Percentiles rank a stretch among this genome's conserved stretches.
phyloP scores from a whole-genome alignment of 2,329 filamentous ascomycete species.

The Epichloe brachyelytri region DNA sequence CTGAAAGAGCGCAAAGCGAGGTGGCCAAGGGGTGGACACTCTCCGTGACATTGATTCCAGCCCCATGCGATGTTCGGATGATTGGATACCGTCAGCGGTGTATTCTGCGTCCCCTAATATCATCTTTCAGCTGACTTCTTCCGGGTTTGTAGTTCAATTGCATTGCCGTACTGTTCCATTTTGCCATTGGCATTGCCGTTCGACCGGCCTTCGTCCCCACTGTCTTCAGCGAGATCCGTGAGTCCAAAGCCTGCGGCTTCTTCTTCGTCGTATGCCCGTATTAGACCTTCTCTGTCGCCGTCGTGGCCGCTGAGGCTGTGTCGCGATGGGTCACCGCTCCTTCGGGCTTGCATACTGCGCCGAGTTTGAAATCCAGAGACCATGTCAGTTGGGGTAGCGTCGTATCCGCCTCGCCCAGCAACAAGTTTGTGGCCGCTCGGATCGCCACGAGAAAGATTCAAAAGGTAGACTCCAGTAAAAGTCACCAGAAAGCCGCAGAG shows the following conservation, averaged over 20 bases:
- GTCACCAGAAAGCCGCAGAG: constrained; percentile 89
- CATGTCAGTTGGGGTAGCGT: constrained; percentile 82
- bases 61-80: not conserved
- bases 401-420: constrained; percentile 47
- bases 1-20: not conserved
- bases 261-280: constrained; percentile 82
- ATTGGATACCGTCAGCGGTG: constrained; percentile 1
- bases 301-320: constrained; percentile 52
- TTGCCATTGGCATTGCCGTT: constrained; percentile 29
- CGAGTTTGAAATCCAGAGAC: constrained; percentile 82
- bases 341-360: constrained; percentile 79
- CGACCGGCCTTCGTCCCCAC: constrained; percentile 44
- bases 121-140: constrained; percentile 30
- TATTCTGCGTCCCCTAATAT: constrained; percentile 12
- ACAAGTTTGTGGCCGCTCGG: constrained; percentile 63
- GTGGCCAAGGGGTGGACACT: not conserved
- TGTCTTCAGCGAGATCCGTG: constrained; percentile 66
- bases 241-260: constrained; percentile 61
- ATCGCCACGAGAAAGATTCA: constrained; percentile 89
- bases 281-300: constrained; percentile 68
- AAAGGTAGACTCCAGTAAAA: constrained; percentile 86
- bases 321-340: constrained; percentile 54
- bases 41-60: not conserved
- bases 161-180: constrained; percentile 25
- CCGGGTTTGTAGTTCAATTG: constrained; percentile 38